Conservation (phyloP, 768 basidiomycete species). For the Cystofilobasidium macerans region DNA sequence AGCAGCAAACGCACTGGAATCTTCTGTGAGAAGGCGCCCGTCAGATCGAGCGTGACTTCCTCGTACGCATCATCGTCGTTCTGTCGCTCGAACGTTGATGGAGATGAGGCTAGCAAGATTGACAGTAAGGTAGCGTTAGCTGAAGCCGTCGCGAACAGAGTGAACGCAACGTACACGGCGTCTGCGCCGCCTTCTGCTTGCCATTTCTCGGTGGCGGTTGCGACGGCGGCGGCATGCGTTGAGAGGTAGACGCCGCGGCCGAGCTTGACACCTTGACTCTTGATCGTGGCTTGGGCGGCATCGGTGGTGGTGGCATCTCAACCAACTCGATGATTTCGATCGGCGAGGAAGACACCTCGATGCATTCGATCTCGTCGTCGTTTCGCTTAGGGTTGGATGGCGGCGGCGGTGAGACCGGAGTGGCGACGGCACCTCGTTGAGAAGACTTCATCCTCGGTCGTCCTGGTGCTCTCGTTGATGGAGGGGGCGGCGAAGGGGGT, state of each 20-base stretch:
- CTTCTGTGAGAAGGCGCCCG: constrained; percentile 10
- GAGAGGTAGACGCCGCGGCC: neutral
- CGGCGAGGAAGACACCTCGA: neutral
- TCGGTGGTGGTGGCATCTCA: neutral
- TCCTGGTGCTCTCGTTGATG: neutral
- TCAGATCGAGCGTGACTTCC: neutral
- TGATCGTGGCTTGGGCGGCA: neutral
- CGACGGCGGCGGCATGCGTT: neutral
- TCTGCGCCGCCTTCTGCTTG: neutral
- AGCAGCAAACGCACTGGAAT: constrained; percentile 5
- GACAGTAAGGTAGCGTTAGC: neutral
- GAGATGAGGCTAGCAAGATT: neutral
- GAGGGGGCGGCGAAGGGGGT: neutral
- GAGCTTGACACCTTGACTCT: constrained; percentile 2
- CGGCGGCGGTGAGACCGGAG: neutral
- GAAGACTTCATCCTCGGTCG: neutral
- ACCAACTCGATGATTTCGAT: constrained; percentile 2
- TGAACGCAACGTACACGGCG: neutral
- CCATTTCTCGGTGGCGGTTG: neutral
- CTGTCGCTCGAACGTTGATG: neutral
- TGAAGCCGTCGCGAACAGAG: constrained; percentile 1
- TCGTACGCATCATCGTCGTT: neutral
- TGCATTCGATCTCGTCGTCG: neutral
- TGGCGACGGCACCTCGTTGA: too few relatives aligned
- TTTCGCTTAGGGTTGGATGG: neutral